Evolutionary conservation across 345 rosid species (phyloP), one percentile per base, ranked within the genome.

Genomic region (Passiflora organensis): DNA sequence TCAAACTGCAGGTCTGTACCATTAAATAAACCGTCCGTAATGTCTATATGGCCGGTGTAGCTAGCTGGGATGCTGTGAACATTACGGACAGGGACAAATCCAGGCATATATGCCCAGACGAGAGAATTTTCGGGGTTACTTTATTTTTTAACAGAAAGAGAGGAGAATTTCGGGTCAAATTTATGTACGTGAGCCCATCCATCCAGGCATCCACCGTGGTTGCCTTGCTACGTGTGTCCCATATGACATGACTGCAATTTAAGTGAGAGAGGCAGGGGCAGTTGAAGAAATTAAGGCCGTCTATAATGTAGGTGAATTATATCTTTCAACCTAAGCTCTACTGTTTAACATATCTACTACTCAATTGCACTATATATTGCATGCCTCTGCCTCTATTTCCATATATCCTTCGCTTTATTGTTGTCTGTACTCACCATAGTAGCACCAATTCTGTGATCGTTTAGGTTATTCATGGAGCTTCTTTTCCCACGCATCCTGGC

Each of bases 231-330:
- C 70, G 59, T 32, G 48, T 57, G 62, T 59, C 76, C 68, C 39
- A 6, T 52, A 4, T 4, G 43, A 28, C 15, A 13, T 15, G 48
- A 46, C 15, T 43, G 66, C 80, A 2, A 72, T 73, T 70, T 38
- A 73, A 52, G 72, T 37, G 23, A 43, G 53, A 15, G 46, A 32
- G 62, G 43, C 79, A 16, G 66, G 52, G 79, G 50, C 76, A 70
- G 84, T 74, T 79, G 74, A 52, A n/a, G 51, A 41, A n/a, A 67
- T 82, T 59, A 67, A 46, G n/a, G 19, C 12, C 1, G 57, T 17
- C 6, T 39, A 10, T n/a, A 20, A 21, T 53, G 49, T 22, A n/a
- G 73, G 28, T 59, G 68, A 23, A 13, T 23, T 28, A 43, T 51
- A 39, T 41, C 14, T 41, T 1, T 6, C 44, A 9, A 23, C 10